Evolutionary conservation across 192 early-diverging fungal species (phyloP).

Genomic region (Gonapodya prolifera): DNA sequence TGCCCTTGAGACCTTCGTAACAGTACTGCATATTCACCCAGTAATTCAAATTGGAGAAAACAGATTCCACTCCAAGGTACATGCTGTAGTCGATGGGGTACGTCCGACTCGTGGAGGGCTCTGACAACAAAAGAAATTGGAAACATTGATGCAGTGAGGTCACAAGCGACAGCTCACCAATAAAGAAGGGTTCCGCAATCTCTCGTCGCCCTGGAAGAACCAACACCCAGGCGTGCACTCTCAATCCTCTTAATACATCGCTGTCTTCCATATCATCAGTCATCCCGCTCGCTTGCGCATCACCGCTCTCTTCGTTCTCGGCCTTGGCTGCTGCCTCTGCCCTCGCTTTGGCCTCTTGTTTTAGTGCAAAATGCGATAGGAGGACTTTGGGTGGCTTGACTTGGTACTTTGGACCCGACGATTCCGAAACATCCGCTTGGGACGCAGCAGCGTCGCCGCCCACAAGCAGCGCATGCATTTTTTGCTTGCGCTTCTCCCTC

Average conservation of each 20-base stretch:
- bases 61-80: slow-evolving; percentile 45
- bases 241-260: slow-evolving; percentile 39
- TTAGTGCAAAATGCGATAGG: slow-evolving; percentile 28
- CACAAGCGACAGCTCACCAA: slow-evolving; percentile 16
- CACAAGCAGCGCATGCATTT: not conserved
- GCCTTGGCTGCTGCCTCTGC: slow-evolving; percentile 11
- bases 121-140: slow-evolving; percentile 10
- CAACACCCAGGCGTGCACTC: slow-evolving; percentile 44
- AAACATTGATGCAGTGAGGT: not conserved
- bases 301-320: slow-evolving; percentile 14
- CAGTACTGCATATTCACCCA: slow-evolving; percentile 56
- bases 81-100: slow-evolving; percentile 31
- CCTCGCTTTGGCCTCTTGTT: slow-evolving; percentile 32
- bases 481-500: not conserved
- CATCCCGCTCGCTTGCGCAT: not conserved
- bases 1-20: slow-evolving; percentile 45
- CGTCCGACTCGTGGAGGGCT: slow-evolving; percentile 33
- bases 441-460: not conserved
- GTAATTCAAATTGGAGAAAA: slow-evolving; percentile 39
- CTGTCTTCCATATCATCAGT: slow-evolving; percentile 27
- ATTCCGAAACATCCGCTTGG: not conserved
- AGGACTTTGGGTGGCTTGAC: slow-evolving; percentile 34
- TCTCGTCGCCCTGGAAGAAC: slow-evolving; percentile 44
- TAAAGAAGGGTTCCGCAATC: slow-evolving; percentile 44
- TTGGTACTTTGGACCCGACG: slow-evolving; percentile 18